Base-by-base conservation (phyloP, 164 flowering plant species). In the Vitis rotundifolia region DNA sequence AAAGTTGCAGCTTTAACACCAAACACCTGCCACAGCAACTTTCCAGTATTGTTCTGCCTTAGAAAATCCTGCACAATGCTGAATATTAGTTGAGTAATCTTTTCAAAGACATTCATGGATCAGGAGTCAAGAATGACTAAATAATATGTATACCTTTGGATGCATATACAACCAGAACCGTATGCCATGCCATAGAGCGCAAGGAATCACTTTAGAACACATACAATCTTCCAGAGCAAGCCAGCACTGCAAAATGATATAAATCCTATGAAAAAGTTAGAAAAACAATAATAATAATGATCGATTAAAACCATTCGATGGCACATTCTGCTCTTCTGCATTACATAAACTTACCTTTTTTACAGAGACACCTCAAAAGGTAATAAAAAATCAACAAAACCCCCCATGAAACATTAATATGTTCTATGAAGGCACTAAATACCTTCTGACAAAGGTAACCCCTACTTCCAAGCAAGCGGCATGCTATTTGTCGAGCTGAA, bases 361-460 rank as follows among this genome's bases (percentile, higher is more conserved):
- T 10, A 62, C 50, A 48, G 15, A 31, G 10, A 56, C 59, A 59
- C 37, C 61, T 22, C 11, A 28, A 11, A 12, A 49, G 44, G 51
- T 12, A 10, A 68, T 11, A 57, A 13, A 61, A 2, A 16, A 54
- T 19, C 14, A 68, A 37, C 8, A 29, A 16, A 19, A 29, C 55
- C 5, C 11, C 29, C 11, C 26, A 31, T 56, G 57, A 9, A 68
- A 63, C 7, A 22, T 28, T 16, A 53, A 19, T 11, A 61, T n/a
- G 26, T 9, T 51, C 31, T 50, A 3, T 13, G 49, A 63, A 49
- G n/a, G 9, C 47, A 51, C 29, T 49, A 44, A 73, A 59, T 85
- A 93, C 98, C 98, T 91, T 93, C 67, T 91, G 98, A 80, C 99
- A 93, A 59, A 91, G 97, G 75, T 93, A 95, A 59, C 89, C 93